These are phyloP conservation scores for Gentiana straminea DNA, from an alignment of 257 asterid genomes.

Conservation along the genomic window DNA sequence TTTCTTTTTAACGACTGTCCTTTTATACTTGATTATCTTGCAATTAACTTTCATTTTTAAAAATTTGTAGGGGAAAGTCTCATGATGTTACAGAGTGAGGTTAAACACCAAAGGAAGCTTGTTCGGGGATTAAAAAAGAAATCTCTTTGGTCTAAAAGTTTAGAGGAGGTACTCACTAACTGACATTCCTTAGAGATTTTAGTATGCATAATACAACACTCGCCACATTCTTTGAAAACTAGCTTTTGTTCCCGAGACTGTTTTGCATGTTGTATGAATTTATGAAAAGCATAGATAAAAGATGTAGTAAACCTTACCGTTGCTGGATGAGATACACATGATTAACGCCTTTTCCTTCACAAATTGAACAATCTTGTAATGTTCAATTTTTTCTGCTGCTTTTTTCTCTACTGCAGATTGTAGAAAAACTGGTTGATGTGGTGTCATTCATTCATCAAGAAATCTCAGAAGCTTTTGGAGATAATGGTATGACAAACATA, in stretches of 20 bases:
- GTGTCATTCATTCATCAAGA: slow-evolving; percentile 84
- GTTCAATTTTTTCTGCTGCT: slow-evolving; percentile 4
- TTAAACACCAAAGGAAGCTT: slow-evolving; percentile 84
- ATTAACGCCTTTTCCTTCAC: neutral
- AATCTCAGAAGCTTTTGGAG: slow-evolving; percentile 71
- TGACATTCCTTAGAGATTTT: slow-evolving; percentile 3
- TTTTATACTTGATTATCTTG: neutral
- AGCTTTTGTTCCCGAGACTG: neutral
- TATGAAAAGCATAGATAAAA: neutral
- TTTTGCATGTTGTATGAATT: neutral
- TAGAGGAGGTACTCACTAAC: slow-evolving; percentile 70
- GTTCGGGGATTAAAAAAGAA: slow-evolving; percentile 87
- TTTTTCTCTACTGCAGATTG: slow-evolving; percentile 38
- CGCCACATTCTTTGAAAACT: neutral
- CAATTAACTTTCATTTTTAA: slow-evolving; percentile 8
- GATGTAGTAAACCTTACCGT: neutral
- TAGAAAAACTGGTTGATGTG: slow-evolving; percentile 93
- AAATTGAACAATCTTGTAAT: slow-evolving; percentile 1
- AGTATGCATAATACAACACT: neutral
- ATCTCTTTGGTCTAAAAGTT: slow-evolving; percentile 90
- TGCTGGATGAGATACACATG: neutral
- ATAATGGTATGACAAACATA: slow-evolving; percentile 39
- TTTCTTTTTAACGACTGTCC: neutral
- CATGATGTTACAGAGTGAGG: slow-evolving; percentile 68
- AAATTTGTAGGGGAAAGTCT: slow-evolving; percentile 63